A percentile compares a stretch with the other conserved stretches of the same genome.
These are phyloP conservation scores for Drechslera avenae DNA, from an alignment of 2,329 filamentous ascomycete genomes.

Conservation along the genomic window DNA sequence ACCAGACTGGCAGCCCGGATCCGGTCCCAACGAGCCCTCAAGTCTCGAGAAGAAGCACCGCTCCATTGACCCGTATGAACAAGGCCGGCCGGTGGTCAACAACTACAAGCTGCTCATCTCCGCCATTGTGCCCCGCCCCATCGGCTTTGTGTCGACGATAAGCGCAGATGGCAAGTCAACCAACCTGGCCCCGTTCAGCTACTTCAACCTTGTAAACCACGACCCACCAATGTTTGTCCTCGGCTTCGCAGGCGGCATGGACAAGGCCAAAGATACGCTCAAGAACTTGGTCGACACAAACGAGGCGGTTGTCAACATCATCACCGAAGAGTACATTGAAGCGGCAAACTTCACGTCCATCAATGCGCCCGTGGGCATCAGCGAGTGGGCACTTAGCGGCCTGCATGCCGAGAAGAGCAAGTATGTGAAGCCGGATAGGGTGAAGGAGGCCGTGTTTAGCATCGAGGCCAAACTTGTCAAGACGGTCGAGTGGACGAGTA, in stretches of 20 bases:
- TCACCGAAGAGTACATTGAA: constrained; percentile 82
- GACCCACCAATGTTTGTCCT: constrained; percentile 84
- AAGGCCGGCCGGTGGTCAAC: constrained; percentile 67
- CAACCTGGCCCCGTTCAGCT: constrained; percentile 88
- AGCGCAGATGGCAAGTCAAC: constrained; percentile 65
- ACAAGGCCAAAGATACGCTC: constrained; percentile 76
- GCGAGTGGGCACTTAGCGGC: constrained; percentile 80
- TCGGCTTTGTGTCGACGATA: constrained; percentile 67
- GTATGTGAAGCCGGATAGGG: constrained; percentile 71
- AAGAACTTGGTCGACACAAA: constrained; percentile 71
- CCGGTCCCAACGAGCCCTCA: constrained; percentile 65
- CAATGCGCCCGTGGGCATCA: constrained; percentile 75
- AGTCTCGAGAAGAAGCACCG: constrained; percentile 66
- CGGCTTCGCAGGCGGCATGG: constrained; percentile 62
- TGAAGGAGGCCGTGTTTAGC: constrained; percentile 80
- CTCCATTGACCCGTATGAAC: constrained; percentile 78
- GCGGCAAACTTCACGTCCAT: constrained; percentile 82
- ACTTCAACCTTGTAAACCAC: constrained; percentile 81
- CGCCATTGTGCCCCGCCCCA: constrained; percentile 79
- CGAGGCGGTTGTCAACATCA: constrained; percentile 83
- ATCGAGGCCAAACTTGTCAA: constrained; percentile 81
- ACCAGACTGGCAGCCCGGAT: constrained; percentile 69
- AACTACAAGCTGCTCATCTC: constrained; percentile 96
- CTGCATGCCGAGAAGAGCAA: constrained; percentile 71
- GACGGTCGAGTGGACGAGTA: constrained; percentile 76